Conservation (phyloP, 2,329 filamentous ascomycete species). For the Plenodomus lindquistii region DNA sequence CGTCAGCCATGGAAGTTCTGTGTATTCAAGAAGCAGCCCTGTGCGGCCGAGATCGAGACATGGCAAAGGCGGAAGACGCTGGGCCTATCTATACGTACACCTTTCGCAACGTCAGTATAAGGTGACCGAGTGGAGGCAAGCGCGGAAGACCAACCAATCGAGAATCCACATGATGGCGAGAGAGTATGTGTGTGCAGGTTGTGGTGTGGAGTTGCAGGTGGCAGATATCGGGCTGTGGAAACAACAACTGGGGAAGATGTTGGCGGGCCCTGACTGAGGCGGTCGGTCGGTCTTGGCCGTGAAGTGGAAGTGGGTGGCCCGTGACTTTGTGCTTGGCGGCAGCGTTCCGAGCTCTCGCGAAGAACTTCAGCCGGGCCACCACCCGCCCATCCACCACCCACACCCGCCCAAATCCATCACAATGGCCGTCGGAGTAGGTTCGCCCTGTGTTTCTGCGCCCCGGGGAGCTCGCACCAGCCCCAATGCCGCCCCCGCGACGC, state of each 20-base stretch:
- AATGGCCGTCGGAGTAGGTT: slow-evolving; percentile 51
- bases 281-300: slow-evolving; percentile 1
- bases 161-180: slow-evolving; percentile 76
- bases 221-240: background rate
- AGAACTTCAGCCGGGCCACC: slow-evolving; percentile 49
- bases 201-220: slow-evolving; percentile 1
- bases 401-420: slow-evolving; percentile 46
- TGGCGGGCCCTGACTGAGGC: slow-evolving; percentile 2
- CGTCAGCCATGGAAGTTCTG: slow-evolving; percentile 4
- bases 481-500: slow-evolving; percentile 38
- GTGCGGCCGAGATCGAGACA: slow-evolving; percentile 3
- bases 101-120: slow-evolving; percentile 23
- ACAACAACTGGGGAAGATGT: slow-evolving; percentile 9
- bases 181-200: background rate
- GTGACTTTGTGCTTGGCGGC: slow-evolving; percentile 9
- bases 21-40: background rate
- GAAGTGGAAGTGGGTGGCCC: background rate
- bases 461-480: slow-evolving; percentile 26
- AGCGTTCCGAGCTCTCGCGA: slow-evolving; percentile 20
- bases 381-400: slow-evolving; percentile 48
- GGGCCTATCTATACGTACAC: slow-evolving; percentile 29
- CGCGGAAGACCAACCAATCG: slow-evolving; percentile 68
- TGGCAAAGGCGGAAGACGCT: slow-evolving; percentile 4
- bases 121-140: background rate
- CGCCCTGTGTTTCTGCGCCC: slow-evolving; percentile 12